phyloP scores from a whole-genome alignment of 2,329 filamentous ascomycete species.

The Graphium sp. region DNA sequence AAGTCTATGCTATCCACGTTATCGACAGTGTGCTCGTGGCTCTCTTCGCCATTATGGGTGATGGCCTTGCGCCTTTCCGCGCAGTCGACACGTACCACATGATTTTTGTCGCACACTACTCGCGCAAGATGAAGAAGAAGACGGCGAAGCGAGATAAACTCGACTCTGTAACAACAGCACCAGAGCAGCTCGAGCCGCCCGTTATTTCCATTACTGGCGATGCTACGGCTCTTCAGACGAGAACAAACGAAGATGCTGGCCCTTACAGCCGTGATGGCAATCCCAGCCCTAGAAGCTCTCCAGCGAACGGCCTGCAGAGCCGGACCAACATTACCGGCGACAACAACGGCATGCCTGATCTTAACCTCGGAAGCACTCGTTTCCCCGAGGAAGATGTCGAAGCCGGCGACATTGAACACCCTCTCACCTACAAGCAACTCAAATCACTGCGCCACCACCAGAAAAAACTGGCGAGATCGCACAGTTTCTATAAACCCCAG shows the following conservation, averaged over 20 bases:
- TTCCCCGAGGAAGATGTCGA: slow-evolving; percentile 12
- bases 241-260: too few species aligned
- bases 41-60: slow-evolving; percentile 53
- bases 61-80: slow-evolving; percentile 58
- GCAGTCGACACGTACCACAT: slow-evolving; percentile 77
- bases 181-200: too few species aligned
- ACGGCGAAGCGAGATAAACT: slow-evolving; percentile 33
- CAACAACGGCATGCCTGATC: background rate
- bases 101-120: slow-evolving; percentile 62
- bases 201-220: too few species aligned
- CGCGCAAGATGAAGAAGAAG: slow-evolving; percentile 20
- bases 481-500: slow-evolving; percentile 81
- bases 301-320: too few species aligned
- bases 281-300: too few species aligned
- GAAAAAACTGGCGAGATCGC: slow-evolving; percentile 62
- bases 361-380: background rate
- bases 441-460: slow-evolving; percentile 59
- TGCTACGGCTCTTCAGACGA: too few species aligned
- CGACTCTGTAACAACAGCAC: too few species aligned
- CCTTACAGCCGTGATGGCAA: too few species aligned
- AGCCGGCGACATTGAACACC: slow-evolving; percentile 28
- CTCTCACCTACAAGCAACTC: slow-evolving; percentile 51
- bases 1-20: slow-evolving; percentile 52
- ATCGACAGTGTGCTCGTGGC: slow-evolving; percentile 58
- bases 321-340: too few species aligned